phyloP scores from a whole-genome alignment of 495 filamentous ascomycete species.

The Talaromyces stipitatus region DNA sequence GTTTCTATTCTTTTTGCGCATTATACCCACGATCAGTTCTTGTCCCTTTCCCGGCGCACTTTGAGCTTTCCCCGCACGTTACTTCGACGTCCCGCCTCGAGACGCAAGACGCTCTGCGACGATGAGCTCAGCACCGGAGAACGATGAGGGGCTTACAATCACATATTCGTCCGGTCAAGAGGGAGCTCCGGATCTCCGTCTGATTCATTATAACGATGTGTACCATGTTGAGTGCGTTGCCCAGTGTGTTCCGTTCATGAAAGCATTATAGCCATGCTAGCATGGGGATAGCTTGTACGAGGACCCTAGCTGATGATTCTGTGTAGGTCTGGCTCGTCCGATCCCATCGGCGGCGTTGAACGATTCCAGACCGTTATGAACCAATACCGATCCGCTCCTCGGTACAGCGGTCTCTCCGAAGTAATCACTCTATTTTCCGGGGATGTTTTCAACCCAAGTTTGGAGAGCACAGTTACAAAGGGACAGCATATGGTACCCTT shows the following conservation, averaged over 20 bases:
- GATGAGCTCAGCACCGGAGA: slow-evolving; percentile 14
- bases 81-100: neutral
- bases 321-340: slow-evolving; percentile 52
- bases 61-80: neutral
- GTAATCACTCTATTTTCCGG: slow-evolving; percentile 81
- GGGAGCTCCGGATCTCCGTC: slow-evolving; percentile 59
- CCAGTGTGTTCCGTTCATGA: neutral
- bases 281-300: neutral
- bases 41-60: neutral
- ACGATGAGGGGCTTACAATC: slow-evolving; percentile 32
- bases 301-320: neutral
- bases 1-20: neutral
- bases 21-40: neutral
- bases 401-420: slow-evolving; percentile 52
- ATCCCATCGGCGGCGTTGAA: slow-evolving; percentile 71
- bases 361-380: slow-evolving; percentile 74
- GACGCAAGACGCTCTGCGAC: neutral
- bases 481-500: slow-evolving; percentile 84
- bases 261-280: neutral
- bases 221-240: slow-evolving; percentile 70
- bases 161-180: slow-evolving; percentile 47
- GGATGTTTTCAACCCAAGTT: slow-evolving; percentile 84
- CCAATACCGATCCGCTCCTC: slow-evolving; percentile 55
- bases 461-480: slow-evolving; percentile 82
- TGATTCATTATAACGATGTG: slow-evolving; percentile 89